Conservation (phyloP, 352 stramenopile genomes). For the Phytophthora gonapodyides region DNA sequence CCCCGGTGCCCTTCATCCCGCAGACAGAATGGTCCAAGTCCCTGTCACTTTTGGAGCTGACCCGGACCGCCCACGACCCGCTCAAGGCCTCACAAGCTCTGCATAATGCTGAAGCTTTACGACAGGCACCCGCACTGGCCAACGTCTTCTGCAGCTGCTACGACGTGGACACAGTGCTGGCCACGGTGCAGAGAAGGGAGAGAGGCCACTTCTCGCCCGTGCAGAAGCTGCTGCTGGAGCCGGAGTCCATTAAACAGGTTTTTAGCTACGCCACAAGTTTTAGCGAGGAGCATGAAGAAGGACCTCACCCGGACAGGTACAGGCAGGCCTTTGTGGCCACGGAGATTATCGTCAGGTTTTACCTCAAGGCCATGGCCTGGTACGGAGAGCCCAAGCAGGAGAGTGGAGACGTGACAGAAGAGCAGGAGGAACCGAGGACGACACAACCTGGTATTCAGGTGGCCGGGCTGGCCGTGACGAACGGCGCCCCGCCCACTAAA, state of each 20-base stretch:
- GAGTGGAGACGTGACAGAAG: conserved; percentile 4
- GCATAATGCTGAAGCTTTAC: conserved; percentile 72
- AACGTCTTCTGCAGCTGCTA: conserved; percentile 85
- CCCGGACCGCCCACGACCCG: conserved; percentile 48
- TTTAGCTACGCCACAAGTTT: conserved; percentile 63
- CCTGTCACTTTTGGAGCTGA: conserved; percentile 40
- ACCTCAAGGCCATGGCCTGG: conserved; percentile 75
- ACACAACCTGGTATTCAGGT: conserved; percentile 3
- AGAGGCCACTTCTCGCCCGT: conserved; percentile 62
- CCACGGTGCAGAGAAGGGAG: conserved; percentile 63
- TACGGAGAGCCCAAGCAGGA: conserved; percentile 56
- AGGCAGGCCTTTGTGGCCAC: conserved; percentile 61
- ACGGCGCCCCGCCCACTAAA: conserved; percentile 15
- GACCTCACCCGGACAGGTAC: conserved; percentile 49
- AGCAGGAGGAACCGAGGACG: neutral
- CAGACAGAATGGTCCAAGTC: conserved; percentile 30
- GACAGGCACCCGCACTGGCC: conserved; percentile 57
- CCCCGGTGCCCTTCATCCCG: conserved; percentile 6
- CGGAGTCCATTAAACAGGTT: conserved; percentile 62
- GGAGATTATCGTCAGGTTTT: conserved; percentile 78
- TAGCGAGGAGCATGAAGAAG: conserved; percentile 19
- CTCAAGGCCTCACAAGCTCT: conserved; percentile 71
- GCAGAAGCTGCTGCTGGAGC: conserved; percentile 66
- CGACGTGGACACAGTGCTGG: conserved; percentile 68
- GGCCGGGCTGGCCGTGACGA: conserved; percentile 14